Base-by-base conservation (phyloP, 179 eudicot genomes). In the Patellifolia procumbens region DNA sequence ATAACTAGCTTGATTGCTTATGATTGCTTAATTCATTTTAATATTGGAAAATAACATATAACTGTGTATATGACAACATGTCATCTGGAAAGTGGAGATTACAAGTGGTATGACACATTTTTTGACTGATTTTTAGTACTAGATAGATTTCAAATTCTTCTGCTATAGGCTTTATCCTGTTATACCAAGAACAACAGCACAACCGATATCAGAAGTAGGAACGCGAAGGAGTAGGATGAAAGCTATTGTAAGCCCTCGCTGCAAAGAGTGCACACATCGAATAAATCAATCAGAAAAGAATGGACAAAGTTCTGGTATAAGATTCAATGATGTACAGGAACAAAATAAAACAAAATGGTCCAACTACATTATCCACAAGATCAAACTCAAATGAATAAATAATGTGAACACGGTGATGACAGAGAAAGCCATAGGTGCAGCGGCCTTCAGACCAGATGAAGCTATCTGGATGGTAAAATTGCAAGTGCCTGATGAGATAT, bases 401-500 rank as follows among this genome's bases (percentile, higher is more conserved):
- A n/a, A 55, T n/a, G 52, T 34, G 19, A 85, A 46, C 62, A 76
- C 43, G 8, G 70, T 42, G 1, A 82, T 32, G 31, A 82, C 28
- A 42, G 81, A 31, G 32, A 83, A 76, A 45, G 67, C 74, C 46
- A 73, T 53, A 12, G 78, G 22, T 28, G 52, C 48, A 56, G 68
- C 20, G 2, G 62, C 37, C 59, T 49, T 77, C 62, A 61, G 56
- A 61, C 75, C 74, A 48, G 81, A 63, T 7, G 78, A 72, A 72
- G 79, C 88, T 19, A 91, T 85, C 83, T 89, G 96, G 68, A 92
- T 87, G 28, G 85, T 83, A 70, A 81, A 84, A 71, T 81, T 84
- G 73, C 86, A 84, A 26, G 52, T 84, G 16, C 62, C 80, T 2
- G 76, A 52, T 2, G 86, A 84, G 51, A 81, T 78, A 52, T 84